phyloP scores from a whole-genome alignment of 2,329 filamentous ascomycete genomes.

The Podosphaera leucotricha region DNA sequence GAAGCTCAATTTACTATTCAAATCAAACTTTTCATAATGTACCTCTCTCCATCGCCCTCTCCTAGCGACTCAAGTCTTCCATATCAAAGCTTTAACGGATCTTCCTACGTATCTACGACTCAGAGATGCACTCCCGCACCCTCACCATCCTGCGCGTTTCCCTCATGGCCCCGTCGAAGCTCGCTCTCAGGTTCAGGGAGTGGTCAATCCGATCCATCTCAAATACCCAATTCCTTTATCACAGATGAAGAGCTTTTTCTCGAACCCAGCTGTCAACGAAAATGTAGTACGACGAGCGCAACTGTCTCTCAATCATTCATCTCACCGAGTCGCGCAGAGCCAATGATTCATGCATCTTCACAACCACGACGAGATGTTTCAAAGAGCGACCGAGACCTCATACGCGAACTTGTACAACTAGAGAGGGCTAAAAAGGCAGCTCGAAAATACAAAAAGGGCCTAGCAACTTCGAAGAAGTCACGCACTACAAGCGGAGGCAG shows the following conservation, averaged over 20 bases:
- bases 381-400: slow-evolving; percentile 10
- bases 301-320: slow-evolving; percentile 8
- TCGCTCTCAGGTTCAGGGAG: slow-evolving; percentile 19
- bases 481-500: slow-evolving; percentile 15
- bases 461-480: slow-evolving; percentile 15
- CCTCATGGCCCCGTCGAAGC: slow-evolving; percentile 32
- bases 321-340: slow-evolving; percentile 1
- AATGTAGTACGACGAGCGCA: slow-evolving; percentile 19
- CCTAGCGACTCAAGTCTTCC: too few relatives aligned
- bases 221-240: slow-evolving; percentile 11
- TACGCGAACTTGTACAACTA: slow-evolving; percentile 12
- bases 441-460: slow-evolving; percentile 5
- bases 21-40: too few relatives aligned
- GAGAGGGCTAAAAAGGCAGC: slow-evolving; percentile 12
- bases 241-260: slow-evolving; percentile 38
- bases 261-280: slow-evolving; percentile 24
- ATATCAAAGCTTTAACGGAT: too few relatives aligned
- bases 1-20: too few relatives aligned
- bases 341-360: neutral
- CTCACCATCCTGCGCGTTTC: slow-evolving; percentile 25
- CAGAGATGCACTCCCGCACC: slow-evolving; percentile 2
- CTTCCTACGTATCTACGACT: too few relatives aligned
- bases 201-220: slow-evolving; percentile 5
- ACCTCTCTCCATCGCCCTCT: too few relatives aligned
- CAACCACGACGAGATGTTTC: neutral